Percentiles rank a stretch among this genome's conserved stretches.
phyloP scores from a whole-genome alignment of 148 eudicot genomes.

The Chenopodium quinoa region DNA sequence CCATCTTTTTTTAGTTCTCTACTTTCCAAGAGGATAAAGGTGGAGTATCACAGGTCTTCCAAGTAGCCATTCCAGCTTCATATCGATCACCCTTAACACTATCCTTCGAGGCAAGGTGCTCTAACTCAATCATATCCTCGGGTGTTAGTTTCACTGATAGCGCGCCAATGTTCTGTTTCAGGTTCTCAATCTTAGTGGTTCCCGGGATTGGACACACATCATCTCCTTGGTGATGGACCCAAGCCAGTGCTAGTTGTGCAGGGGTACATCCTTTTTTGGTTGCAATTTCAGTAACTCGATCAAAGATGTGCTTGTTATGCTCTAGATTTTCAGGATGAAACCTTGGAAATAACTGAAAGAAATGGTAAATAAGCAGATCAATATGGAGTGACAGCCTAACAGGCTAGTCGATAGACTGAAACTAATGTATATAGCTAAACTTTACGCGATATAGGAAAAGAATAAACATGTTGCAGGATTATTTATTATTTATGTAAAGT shows the following conservation, averaged over 20 bases:
- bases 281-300: slow-evolving; percentile 34
- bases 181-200: slow-evolving; percentile 42
- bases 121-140: slow-evolving; percentile 38
- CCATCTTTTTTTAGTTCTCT: slow-evolving; percentile 19
- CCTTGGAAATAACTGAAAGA: slow-evolving; percentile 34
- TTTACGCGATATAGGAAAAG: too few species aligned
- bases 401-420: too few species aligned
- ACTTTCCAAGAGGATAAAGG: slow-evolving; percentile 38
- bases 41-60: slow-evolving; percentile 37
- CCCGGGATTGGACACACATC: slow-evolving; percentile 50
- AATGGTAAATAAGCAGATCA: neutral
- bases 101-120: slow-evolving; percentile 28
- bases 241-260: slow-evolving; percentile 37
- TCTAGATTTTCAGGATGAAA: slow-evolving; percentile 39
- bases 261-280: slow-evolving; percentile 38
- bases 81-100: slow-evolving; percentile 36
- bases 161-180: slow-evolving; percentile 38
- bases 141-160: slow-evolving; percentile 33
- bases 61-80: slow-evolving; percentile 7
- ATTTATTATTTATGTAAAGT: neutral
- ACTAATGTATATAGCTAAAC: too few species aligned
- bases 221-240: slow-evolving; percentile 43
- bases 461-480: too few species aligned
- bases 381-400: too few species aligned
- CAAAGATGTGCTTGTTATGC: slow-evolving; percentile 39